These are phyloP conservation scores for Agroathelia rolfsii DNA, from an alignment of 1,284 basidiomycete species.

Conservation along the genomic window DNA sequence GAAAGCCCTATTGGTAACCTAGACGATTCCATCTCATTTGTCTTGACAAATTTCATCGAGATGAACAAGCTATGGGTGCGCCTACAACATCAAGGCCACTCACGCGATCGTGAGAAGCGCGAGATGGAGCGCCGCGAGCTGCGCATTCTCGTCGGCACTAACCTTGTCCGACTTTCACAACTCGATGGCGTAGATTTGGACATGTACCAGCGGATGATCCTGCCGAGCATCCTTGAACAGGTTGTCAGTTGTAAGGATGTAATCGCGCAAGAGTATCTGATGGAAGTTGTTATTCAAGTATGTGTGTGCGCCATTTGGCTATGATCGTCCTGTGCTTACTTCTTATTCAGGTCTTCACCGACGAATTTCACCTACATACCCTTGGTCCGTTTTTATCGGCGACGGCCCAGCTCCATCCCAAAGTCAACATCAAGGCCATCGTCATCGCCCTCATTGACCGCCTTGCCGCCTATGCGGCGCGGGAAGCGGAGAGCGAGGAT, in stretches of 20 bases:
- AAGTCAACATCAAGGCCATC: slow-evolving; percentile 94
- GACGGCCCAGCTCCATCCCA: slow-evolving; percentile 87
- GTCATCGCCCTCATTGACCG: slow-evolving; percentile 94
- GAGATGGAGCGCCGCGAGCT: slow-evolving; percentile 90
- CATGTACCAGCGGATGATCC: slow-evolving; percentile 76
- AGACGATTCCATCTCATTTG: slow-evolving; percentile 88
- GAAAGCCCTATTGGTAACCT: slow-evolving; percentile 83
- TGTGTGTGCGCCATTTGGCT: no score
- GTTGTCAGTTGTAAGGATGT: slow-evolving; percentile 95
- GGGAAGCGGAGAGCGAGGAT: slow-evolving; percentile 88
- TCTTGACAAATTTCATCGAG: slow-evolving; percentile 94
- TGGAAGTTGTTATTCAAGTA: slow-evolving; percentile 97
- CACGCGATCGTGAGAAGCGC: slow-evolving; percentile 88
- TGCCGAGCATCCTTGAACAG: slow-evolving; percentile 88
- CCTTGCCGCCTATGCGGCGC: slow-evolving; percentile 86
- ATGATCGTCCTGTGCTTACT: slow-evolving; percentile 1
- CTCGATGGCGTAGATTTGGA: slow-evolving; percentile 89
- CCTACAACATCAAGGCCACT: slow-evolving; percentile 91
- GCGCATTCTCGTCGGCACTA: slow-evolving; percentile 90
- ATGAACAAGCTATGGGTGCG: slow-evolving; percentile 99
- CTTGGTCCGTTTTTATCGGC: slow-evolving; percentile 89
- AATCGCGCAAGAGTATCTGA: slow-evolving; percentile 94
- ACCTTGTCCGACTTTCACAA: slow-evolving; percentile 87
- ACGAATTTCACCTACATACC: slow-evolving; percentile 91
- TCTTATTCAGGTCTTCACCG: slow-evolving; percentile 78